Conservation (phyloP, 306 rosid genomes). For the Rosa chinensis region DNA sequence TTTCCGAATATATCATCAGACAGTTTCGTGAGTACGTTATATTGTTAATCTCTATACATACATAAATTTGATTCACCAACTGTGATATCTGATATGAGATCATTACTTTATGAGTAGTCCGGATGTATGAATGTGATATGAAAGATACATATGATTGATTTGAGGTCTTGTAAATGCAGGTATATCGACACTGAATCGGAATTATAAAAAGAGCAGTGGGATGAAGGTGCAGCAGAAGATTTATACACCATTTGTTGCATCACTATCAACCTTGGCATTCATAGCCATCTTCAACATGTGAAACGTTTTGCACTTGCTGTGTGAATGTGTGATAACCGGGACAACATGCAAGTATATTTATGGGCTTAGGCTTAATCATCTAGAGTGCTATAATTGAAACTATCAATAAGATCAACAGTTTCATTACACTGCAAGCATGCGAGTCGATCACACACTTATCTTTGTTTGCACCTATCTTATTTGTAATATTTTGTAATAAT, state of each 20-base stretch:
- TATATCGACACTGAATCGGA: conserved; percentile 2
- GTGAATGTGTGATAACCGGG: not conserved
- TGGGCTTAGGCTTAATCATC: not conserved
- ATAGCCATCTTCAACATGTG: conserved; percentile 39
- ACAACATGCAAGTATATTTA: not conserved
- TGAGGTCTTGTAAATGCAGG: conserved; percentile 30
- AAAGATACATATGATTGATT: not conserved
- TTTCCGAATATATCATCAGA: not conserved
- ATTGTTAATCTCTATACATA: not conserved
- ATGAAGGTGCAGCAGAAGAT: conserved; percentile 34
- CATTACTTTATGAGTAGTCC: not conserved
- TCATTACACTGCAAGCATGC: not conserved
- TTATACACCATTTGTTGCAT: conserved; percentile 27
- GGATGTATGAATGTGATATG: not conserved
- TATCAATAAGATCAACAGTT: not conserved
- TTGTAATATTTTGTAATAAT: not conserved
- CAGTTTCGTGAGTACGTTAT: not conserved
- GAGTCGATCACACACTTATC: not conserved
- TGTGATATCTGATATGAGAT: not conserved
- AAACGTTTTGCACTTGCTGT: not conserved
- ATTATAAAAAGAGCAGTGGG: conserved; percentile 13
- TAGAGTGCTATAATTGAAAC: not conserved
- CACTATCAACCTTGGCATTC: conserved; percentile 35
- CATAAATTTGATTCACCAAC: not conserved
- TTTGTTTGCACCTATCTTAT: not conserved